Conservation (phyloP, 768 basidiomycete species). For the Gautieria morchelliformis region DNA sequence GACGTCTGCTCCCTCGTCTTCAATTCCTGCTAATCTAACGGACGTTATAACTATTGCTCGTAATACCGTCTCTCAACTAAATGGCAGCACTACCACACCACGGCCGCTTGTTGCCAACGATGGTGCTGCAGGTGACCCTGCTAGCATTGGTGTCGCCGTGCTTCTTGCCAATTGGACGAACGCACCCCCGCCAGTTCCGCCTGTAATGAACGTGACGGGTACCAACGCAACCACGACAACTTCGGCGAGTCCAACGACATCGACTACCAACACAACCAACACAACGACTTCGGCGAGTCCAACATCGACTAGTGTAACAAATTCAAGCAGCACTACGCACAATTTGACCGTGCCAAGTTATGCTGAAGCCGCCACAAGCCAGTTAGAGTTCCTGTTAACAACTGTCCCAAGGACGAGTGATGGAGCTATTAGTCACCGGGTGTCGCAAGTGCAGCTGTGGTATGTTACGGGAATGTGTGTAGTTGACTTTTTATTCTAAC, state of each 20-base stretch:
- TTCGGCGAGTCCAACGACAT: not conserved
- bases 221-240: not conserved
- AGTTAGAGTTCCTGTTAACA: conserved; percentile 53
- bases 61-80: conserved; percentile 36
- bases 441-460: conserved; percentile 64
- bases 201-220: not conserved
- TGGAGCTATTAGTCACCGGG: conserved; percentile 77
- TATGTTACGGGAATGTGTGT: conserved; percentile 20
- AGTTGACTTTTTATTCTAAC: not conserved
- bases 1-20: conserved; percentile 10
- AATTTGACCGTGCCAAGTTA: conserved; percentile 35
- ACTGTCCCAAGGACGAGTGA: conserved; percentile 52
- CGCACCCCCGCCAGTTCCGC: conserved; percentile 10
- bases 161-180: conserved; percentile 51
- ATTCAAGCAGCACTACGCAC: not conserved
- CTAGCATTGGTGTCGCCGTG: conserved; percentile 65
- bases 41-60: conserved; percentile 50
- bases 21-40: conserved; percentile 26
- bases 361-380: conserved; percentile 50
- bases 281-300: not conserved
- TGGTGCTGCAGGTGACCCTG: conserved; percentile 66
- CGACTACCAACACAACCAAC: not conserved
- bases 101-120: conserved; percentile 50
- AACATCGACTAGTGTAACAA: not conserved
- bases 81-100: conserved; percentile 34